Conservation (phyloP, 129 eudicot genomes). For the Lactuca saligna region DNA sequence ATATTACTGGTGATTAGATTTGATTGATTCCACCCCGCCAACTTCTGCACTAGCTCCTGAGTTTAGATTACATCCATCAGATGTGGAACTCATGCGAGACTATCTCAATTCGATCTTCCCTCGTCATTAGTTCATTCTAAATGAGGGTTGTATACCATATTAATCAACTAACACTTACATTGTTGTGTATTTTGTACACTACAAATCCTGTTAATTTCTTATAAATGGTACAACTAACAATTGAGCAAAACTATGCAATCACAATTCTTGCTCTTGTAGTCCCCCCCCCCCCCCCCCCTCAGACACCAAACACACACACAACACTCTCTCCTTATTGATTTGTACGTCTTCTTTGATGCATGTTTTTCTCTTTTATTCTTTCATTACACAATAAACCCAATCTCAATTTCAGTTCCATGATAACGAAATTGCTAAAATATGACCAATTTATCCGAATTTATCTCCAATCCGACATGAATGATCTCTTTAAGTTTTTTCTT, state of each 20-base stretch:
- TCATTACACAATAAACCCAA: slow-evolving; percentile 6
- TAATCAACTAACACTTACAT: no score
- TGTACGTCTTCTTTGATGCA: slow-evolving; percentile 21
- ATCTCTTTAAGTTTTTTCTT: slow-evolving; percentile 32
- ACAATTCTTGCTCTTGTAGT: slow-evolving; percentile 27
- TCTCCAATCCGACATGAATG: slow-evolving; percentile 31
- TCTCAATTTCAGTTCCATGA: slow-evolving; percentile 16
- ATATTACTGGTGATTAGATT: no score
- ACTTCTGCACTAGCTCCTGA: no score
- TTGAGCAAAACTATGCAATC: slow-evolving; percentile 30
- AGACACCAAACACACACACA: not conserved
- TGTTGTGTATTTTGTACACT: no score
- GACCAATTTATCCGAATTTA: not conserved
- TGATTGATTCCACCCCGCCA: no score
- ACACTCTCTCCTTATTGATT: not conserved
- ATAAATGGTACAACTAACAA: not conserved
- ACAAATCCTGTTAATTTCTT: no score
- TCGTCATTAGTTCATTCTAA: no score
- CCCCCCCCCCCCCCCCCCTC: not conserved
- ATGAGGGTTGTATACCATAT: no score
- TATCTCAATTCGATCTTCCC: no score
- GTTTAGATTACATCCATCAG: no score
- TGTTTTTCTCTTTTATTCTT: slow-evolving; percentile 6
- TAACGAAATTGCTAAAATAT: not conserved
- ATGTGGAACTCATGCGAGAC: no score